Conservation (phyloP, 2,329 filamentous ascomycete species). For the Apiospora kogelbergensis region DNA sequence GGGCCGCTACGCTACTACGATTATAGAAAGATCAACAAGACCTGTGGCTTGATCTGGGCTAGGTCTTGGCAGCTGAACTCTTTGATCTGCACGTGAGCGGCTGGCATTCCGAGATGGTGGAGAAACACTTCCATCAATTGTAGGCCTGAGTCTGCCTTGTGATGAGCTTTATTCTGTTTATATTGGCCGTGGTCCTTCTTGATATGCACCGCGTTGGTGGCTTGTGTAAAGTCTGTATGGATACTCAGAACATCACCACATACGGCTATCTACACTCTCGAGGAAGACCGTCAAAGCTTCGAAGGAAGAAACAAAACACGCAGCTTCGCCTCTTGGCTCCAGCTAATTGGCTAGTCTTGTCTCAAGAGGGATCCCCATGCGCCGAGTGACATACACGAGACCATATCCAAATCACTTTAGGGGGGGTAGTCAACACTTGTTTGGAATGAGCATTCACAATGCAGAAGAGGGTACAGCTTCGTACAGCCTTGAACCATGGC, state of each 20-base stretch:
- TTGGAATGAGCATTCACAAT: not conserved
- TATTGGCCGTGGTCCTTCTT: not conserved
- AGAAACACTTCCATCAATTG: not conserved
- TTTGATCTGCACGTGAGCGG: not conserved
- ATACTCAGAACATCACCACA: not conserved
- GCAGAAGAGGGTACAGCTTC: not conserved
- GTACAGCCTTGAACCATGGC: not conserved
- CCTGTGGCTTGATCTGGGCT: not conserved
- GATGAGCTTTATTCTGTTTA: not conserved
- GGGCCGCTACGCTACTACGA: not conserved
- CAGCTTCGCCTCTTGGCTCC: not conserved
- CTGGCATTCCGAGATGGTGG: not conserved
- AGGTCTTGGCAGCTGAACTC: constrained; percentile 5
- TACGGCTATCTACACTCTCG: not conserved
- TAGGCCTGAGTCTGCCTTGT: not conserved
- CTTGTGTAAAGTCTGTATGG: not conserved
- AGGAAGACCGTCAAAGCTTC: not conserved
- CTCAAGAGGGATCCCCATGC: not conserved
- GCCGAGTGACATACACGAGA: not conserved
- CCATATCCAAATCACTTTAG: not conserved
- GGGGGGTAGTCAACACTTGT: not conserved
- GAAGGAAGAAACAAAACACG: not conserved
- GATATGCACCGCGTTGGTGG: not conserved
- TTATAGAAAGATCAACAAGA: not conserved
- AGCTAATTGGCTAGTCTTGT: not conserved